Base-by-base conservation (phyloP, 805 yeast species). In the Cyberlindnera amylophila region DNA sequence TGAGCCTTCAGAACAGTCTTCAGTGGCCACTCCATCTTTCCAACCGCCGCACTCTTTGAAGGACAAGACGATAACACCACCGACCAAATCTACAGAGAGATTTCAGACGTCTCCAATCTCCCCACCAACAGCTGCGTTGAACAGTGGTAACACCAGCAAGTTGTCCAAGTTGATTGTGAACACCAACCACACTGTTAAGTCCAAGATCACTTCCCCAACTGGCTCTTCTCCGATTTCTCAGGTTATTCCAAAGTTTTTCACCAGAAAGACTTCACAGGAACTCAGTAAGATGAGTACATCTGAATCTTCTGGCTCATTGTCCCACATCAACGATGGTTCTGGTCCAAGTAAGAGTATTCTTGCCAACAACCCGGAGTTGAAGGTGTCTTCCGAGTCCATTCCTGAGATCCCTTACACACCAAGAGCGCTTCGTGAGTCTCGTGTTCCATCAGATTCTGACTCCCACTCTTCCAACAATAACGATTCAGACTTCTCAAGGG, bases 241-340 rank as follows among this genome's bases (percentile, higher is more conserved):
- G 30, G 51, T 49, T 3, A 21, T 53, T 4, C 55, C 61, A 18
- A 58, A 50, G 44, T 49, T 57, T 26, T 48, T 53, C 43, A 3
- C 42, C 8, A 53, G 44, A 26, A 51, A 45, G 37, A 14, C 55
- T 7, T 34, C 26, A 19, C 35, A 40, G 6, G 42, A 41, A 9
- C 15, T 46, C 7, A 17, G 36, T 16, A 52, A 51, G 38, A 32
- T 52, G 14, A 12, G 57, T 9, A 14, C 44, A 14, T 52, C 58
- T 4, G 53, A 44, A 16, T 56, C 62, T 2, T 36, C 51, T 4
- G 47, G 44, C 2, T 58, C 62, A 1, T 38, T 58, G 27, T 38
- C 57, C 2, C 51, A 47, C 29, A 58, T 58, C 32, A 58, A 58
- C 30, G 62, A 58, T 41, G 59, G 57, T 3, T 50, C 60, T 8